Evolutionary conservation across 116 monocot species (phyloP).

Genomic region (Phalaenopsis hybrid): DNA sequence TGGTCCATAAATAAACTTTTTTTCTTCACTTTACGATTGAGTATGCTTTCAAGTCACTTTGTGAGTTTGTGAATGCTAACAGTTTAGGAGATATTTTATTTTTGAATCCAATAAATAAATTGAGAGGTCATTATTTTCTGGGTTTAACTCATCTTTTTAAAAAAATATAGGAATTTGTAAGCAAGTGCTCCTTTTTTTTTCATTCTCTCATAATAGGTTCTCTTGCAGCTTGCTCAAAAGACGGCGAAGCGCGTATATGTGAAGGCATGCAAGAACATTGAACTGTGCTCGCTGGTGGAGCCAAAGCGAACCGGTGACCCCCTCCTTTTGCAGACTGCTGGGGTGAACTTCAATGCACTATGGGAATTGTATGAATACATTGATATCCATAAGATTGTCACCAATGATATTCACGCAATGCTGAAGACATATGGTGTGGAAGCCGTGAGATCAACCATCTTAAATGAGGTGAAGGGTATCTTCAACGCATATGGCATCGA

Average conservation of each 20-base stretch:
- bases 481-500: conserved; percentile 66
- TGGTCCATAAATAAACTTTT: no score
- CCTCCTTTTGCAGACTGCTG: conserved; percentile 52
- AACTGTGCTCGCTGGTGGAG: conserved; percentile 41
- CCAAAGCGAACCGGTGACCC: conserved; percentile 15
- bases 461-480: conserved; percentile 61
- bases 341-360: conserved; percentile 63
- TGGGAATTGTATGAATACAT: conserved; percentile 52
- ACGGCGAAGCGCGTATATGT: conserved; percentile 62
- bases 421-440: conserved; percentile 82
- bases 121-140: no score
- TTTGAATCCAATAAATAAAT: no score
- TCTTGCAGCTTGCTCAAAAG: conserved; percentile 67
- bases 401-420: conserved; percentile 76
- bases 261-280: conserved; percentile 47
- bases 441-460: conserved; percentile 68
- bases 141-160: no score
- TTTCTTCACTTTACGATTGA: no score
- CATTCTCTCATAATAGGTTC: not conserved
- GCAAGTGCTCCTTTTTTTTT: no score
- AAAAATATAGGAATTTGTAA: no score
- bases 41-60: no score
- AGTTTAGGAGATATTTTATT: no score
- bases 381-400: conserved; percentile 38
- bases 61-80: no score